Evolutionary conservation across 345 rosid species (phyloP), one percentile per base, ranked within the genome.

Genomic region (Euphorbia tirucalli): DNA sequence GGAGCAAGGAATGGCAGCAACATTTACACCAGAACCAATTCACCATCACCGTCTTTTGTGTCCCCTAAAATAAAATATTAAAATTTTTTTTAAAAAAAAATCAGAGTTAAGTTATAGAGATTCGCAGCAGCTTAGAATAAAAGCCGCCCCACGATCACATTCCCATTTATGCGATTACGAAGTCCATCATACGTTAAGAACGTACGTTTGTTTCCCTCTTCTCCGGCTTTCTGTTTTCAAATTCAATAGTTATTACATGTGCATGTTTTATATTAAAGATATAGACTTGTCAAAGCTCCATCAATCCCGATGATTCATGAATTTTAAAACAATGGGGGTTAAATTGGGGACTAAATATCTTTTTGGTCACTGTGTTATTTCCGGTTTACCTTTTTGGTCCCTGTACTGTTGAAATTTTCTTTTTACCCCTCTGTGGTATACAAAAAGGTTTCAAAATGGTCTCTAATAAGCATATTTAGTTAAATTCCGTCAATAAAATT

Each of bases 1-100:
- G 75, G 85, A 80, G 87, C 75, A 88, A 85, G 83, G 86, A 82
- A 85, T 85, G 87, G 84, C 73, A 75, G 74, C 73, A 44, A 71
- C 70, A 79, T 41, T 7, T 41, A 56, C 65, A 63, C 39, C 71
- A 65, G 22, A 13, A 43, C n/a, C n/a, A n/a, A n/a, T n/a, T n/a
- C n/a, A n/a, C 25, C 71, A 19, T 54, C 24, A 71, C 63, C 69
- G 14, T 31, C 72, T 74, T 70, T 60, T 52, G 62, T 7, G 52
- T 55, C 68, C 13, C 55, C 9, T 37, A 37, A n/a, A 62, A 37
- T 37, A 22, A 62, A 62, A 62, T 8, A 62, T 3, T 3, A 37
- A 21, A 62, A 35, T 4, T 21, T n/a, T n/a, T n/a, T n/a, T n/a
- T n/a, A n/a, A 5, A 3, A 67, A 1, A 7, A 44, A 55, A 80